Base-by-base conservation (phyloP, 1,284 basidiomycete genomes). In the Malassezia obtusa region DNA sequence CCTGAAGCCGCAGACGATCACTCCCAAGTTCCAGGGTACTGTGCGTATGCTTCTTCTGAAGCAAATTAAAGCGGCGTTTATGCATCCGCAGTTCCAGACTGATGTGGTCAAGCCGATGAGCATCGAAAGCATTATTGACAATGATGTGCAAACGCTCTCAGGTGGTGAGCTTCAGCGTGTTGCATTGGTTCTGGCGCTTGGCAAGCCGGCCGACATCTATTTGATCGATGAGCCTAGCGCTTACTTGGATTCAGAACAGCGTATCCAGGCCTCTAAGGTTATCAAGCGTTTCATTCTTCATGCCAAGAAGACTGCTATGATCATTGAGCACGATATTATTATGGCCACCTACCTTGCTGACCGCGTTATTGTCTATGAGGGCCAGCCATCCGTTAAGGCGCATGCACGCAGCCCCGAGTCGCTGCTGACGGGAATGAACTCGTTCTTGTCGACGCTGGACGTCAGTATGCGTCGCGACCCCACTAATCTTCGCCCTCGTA, bases 241-340 rank as follows among this genome's bases (percentile, higher is more conserved):
- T 25, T 73, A 73, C 57, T 61, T 73, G 31, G 71, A 73, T 48
- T 73, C 71, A 35, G 71, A 73, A 53, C 71, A 73, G 60, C 71
- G 71, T 71, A 72, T 73, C 55, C 65, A 72, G 24, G 71, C 71
- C 0, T 66, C 65, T 46, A 61, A 61, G 30, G 67, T 73, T 17
- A 73, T 73, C 62, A 73, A 73, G 65, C 61, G 71, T n/a, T 73
- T 73, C 60, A 73, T 73, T 52, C 62, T 73, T 46, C 71, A 73
- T 61, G 67, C 68, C 41, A 68, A 67, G 57, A 73, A 73, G 68
- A 72, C 71, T 24, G 69, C 69, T 28, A 65, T 73, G 66, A 67
- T 73, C 57, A 70, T 73, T 50, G 71, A 73, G 59, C 71, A 73
- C 68, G 71, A 72, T 41, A 69, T 72, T 36, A 71, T 71, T 55